A percentile compares a stretch with the other conserved stretches of the same genome.
Evolutionary conservation across 2,329 filamentous ascomycete genomes (phyloP).

Genomic region (Phyllosticta ampelicida): DNA sequence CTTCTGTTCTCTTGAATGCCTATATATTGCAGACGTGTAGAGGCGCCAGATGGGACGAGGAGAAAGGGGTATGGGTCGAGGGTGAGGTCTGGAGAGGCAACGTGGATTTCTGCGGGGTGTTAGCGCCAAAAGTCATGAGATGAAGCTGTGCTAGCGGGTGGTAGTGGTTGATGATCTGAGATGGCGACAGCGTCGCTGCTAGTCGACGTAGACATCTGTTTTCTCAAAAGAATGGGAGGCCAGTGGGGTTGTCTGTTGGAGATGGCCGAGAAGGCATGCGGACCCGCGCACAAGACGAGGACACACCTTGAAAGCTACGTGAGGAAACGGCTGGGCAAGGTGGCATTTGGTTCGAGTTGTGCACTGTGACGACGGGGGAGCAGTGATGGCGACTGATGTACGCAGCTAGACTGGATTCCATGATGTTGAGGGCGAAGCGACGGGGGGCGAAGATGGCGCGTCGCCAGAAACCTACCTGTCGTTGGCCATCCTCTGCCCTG

Average conservation of each 20-base stretch:
- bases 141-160: neutral
- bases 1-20: neutral
- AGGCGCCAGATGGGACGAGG: conserved; percentile 1
- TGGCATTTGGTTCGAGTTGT: neutral
- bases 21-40: neutral
- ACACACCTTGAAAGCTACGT: neutral
- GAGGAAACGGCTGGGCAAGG: neutral
- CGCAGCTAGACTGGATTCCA: neutral
- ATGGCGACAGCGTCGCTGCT: neutral
- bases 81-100: conserved; percentile 1
- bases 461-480: too few relatives aligned
- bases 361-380: conserved; percentile 1
- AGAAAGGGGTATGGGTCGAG: neutral
- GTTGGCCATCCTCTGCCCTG: too few relatives aligned
- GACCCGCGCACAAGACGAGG: conserved; percentile 3
- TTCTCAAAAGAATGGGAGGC: neutral
- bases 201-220: neutral
- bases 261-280: neutral
- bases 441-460: too few relatives aligned
- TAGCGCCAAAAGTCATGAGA: neutral
- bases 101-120: conserved; percentile 6
- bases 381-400: neutral
- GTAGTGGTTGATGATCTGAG: neutral
- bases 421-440: neutral
- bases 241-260: neutral